These are phyloP conservation scores for Wickerhamomyces strasburgensis DNA, from an alignment of 805 yeast species.

Conservation along the genomic window DNA sequence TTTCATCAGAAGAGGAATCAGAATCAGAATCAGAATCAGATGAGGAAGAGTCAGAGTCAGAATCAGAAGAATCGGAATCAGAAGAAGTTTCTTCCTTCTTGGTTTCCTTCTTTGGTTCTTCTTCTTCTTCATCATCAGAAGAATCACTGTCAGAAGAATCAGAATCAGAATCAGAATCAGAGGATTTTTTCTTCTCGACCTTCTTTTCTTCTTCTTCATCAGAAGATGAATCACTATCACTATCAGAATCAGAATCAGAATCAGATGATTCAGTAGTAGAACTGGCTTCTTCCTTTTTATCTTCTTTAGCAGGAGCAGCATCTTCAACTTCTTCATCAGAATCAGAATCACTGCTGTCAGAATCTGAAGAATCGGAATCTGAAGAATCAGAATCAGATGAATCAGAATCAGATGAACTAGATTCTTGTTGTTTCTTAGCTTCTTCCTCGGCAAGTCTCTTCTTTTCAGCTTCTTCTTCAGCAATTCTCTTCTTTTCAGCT, in stretches of 20 bases:
- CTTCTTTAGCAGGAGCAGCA: constrained; percentile 12
- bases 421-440: constrained; percentile 7
- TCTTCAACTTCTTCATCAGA: constrained; percentile 22
- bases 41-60: constrained; percentile 14
- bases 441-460: constrained; percentile 17
- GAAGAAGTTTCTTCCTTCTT: too few relatives aligned
- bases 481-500: constrained; percentile 20
- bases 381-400: constrained; percentile 23
- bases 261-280: constrained; percentile 10
- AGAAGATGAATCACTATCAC: constrained; percentile 17
- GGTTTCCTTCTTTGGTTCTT: constrained; percentile 11
- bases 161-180: too few relatives aligned
- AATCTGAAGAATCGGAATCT: constrained; percentile 17
- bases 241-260: constrained; percentile 7
- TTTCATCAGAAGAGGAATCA: constrained; percentile 21
- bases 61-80: constrained; percentile 18
- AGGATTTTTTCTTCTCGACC: constrained; percentile 15
- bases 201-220: constrained; percentile 17
- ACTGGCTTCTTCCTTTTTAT: constrained; percentile 10
- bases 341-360: constrained; percentile 21
- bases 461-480: constrained; percentile 25
- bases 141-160: constrained; percentile 27
- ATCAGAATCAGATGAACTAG: constrained; percentile 22
- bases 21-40: constrained; percentile 10
- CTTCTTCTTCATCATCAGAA: too few relatives aligned